Evolutionary conservation across 371 early-diverging fungal species (phyloP), one percentile per base, ranked within the genome.

Genomic region (Rhizopus arrhizus): DNA sequence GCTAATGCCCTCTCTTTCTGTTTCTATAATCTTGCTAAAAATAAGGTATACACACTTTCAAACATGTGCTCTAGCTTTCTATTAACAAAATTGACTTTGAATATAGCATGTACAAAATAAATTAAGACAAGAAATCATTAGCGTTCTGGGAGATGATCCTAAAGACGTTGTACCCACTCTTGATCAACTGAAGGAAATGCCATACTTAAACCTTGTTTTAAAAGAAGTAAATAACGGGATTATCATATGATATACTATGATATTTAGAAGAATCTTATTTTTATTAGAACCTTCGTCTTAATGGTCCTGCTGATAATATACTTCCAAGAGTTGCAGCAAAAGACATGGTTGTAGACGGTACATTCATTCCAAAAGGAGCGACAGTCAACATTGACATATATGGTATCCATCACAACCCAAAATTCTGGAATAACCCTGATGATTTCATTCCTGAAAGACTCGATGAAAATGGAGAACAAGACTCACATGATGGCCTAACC

Each of bases 361-460:
- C 47, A 7, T 31, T 61, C 0, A 45, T 66, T 7, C 60, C 70
- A 4, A 65, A 66, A 29, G 59, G 46, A 13, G 45, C 59, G 4
- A 51, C 51, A 4, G 46, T 71, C 4, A 55, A 50, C 40, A 22
- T 62, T 31, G 67, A 67, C 28, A 34, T 65, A 22, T 35, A 52
- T 2, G 59, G 65, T 33, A 54, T 70, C 3, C 65, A 58, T 38
- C 59, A 74, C 58, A 70, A 75, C 42, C 72, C 77, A 22, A 55
- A 70, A 28, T 59, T 72, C 45, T 83, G 75, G 60, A 55, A 66
- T 0, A 49, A 77, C 8, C 79, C 82, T 2, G 60, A 80, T 2
- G 49, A 50, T 16, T 85, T 84, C 41, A 62, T 74, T 15, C 86
- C 85, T 4, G 82, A 81, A n/a, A 68, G 85, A 36, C 85, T 83